phyloP scores from a whole-genome alignment of 768 basidiomycete genomes.

The Suillus tomentosus region DNA sequence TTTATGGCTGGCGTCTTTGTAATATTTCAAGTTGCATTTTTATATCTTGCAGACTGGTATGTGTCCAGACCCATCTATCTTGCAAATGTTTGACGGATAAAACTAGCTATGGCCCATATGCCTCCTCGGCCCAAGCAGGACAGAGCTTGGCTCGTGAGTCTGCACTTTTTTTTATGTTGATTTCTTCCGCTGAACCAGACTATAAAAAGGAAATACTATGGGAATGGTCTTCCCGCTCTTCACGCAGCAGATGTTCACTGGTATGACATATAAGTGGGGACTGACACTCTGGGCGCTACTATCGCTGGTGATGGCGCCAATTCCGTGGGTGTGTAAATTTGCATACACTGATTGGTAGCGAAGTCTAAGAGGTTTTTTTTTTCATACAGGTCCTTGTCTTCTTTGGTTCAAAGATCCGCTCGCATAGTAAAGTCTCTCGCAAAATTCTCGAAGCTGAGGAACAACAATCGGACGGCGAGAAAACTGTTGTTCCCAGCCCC shows the following conservation, averaged over 20 bases:
- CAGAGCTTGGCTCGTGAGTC: slow-evolving; percentile 48
- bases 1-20: slow-evolving; percentile 42
- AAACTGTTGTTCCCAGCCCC: background rate
- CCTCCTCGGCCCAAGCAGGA: slow-evolving; percentile 57
- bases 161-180: background rate
- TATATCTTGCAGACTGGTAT: slow-evolving; percentile 56
- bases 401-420: slow-evolving; percentile 36
- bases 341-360: background rate
- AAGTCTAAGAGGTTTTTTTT: background rate
- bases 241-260: slow-evolving; percentile 46
- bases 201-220: slow-evolving; percentile 37
- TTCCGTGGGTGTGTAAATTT: slow-evolving; percentile 43
- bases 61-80: slow-evolving; percentile 13
- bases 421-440: slow-evolving; percentile 27
- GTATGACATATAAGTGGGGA: slow-evolving; percentile 51
- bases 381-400: slow-evolving; percentile 27
- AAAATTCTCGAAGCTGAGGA: slow-evolving; percentile 22
- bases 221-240: slow-evolving; percentile 53
- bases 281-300: slow-evolving; percentile 44
- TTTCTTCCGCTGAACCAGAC: background rate
- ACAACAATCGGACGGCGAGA: background rate
- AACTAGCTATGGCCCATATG: slow-evolving; percentile 44
- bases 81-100: background rate
- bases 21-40: slow-evolving; percentile 47
- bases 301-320: slow-evolving; percentile 43